Conservation (phyloP, 441 rosid genomes). For the Erodium moschatum region DNA sequence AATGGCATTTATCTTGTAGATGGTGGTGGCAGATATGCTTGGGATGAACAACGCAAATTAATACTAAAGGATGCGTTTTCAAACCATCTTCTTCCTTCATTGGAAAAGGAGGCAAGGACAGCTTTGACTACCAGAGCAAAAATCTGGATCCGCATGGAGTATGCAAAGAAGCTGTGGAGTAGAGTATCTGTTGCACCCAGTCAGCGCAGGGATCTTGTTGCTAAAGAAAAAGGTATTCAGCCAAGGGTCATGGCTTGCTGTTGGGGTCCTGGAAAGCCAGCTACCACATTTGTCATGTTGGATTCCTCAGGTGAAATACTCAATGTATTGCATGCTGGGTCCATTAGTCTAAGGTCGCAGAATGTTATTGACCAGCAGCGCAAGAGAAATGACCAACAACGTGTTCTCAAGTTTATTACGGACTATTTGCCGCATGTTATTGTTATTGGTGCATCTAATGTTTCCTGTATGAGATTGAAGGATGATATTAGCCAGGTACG, state of each 20-base stretch:
- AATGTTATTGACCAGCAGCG: slow-evolving; percentile 73
- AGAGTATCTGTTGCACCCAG: slow-evolving; percentile 84
- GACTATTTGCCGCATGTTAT: slow-evolving; percentile 92
- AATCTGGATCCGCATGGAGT: slow-evolving; percentile 62
- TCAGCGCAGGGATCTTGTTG: slow-evolving; percentile 67
- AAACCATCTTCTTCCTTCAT: slow-evolving; percentile 64
- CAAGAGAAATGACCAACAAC: slow-evolving; percentile 82
- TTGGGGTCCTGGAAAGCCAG: slow-evolving; percentile 98
- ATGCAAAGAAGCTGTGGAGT: slow-evolving; percentile 73
- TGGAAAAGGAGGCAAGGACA: slow-evolving; percentile 93
- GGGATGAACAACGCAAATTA: slow-evolving; percentile 88
- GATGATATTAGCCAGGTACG: slow-evolving; percentile 87
- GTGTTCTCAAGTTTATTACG: slow-evolving; percentile 77
- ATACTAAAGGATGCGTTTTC: slow-evolving; percentile 69
- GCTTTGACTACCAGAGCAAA: slow-evolving; percentile 65
- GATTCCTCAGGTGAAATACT: slow-evolving; percentile 94
- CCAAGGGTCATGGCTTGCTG: slow-evolving; percentile 98
- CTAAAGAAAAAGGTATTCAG: slow-evolving; percentile 71
- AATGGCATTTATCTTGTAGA: slow-evolving; percentile 57
- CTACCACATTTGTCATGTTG: slow-evolving; percentile 85
- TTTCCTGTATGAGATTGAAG: slow-evolving; percentile 67
- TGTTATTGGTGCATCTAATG: slow-evolving; percentile 79
- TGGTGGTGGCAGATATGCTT: slow-evolving; percentile 86
- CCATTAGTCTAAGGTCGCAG: slow-evolving; percentile 66
- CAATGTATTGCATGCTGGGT: slow-evolving; percentile 73